These are phyloP conservation scores for Mycena sp. DNA, from an alignment of 1,284 basidiomycete species.

Conservation along the genomic window DNA sequence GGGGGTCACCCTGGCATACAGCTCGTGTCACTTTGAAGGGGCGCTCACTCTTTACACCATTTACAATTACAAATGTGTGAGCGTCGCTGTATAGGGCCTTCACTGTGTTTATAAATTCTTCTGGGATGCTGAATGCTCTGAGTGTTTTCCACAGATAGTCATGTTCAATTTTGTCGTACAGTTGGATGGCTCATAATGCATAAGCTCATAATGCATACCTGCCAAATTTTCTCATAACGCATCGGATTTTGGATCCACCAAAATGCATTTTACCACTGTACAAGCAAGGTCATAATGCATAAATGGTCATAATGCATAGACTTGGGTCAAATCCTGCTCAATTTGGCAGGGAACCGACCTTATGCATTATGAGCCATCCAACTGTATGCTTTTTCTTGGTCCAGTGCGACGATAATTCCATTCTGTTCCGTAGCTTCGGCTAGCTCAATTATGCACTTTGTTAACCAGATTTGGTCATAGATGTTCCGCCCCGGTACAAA, in stretches of 20 bases:
- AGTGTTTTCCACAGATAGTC: constrained; percentile 1
- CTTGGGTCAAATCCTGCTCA: too few species aligned
- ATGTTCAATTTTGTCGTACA: too few species aligned
- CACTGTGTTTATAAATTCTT: constrained; percentile 26
- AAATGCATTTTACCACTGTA: too few species aligned
- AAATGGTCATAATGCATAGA: too few species aligned
- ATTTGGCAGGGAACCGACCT: too few species aligned
- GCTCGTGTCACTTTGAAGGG: constrained; percentile 32
- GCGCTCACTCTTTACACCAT: constrained; percentile 18
- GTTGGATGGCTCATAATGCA: too few species aligned
- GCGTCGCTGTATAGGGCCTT: constrained; percentile 34
- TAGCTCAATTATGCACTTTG: constrained; percentile 27
- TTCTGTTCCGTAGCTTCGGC: constrained; percentile 31
- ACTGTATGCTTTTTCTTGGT: constrained; percentile 36
- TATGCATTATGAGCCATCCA: too few species aligned
- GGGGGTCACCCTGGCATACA: constrained; percentile 36
- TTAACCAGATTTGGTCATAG: constrained; percentile 34
- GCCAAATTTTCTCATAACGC: too few species aligned
- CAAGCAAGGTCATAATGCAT: too few species aligned
- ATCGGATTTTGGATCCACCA: too few species aligned
- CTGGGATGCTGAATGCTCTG: constrained; percentile 17
- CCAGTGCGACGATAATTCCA: constrained; percentile 30
- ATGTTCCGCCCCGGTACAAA: constrained; percentile 28
- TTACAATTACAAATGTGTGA: constrained; percentile 25
- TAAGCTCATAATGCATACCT: too few species aligned